Evolutionary conservation across 2,329 filamentous ascomycete genomes (phyloP).

Genomic region (Colletotrichum cordylinicola): DNA sequence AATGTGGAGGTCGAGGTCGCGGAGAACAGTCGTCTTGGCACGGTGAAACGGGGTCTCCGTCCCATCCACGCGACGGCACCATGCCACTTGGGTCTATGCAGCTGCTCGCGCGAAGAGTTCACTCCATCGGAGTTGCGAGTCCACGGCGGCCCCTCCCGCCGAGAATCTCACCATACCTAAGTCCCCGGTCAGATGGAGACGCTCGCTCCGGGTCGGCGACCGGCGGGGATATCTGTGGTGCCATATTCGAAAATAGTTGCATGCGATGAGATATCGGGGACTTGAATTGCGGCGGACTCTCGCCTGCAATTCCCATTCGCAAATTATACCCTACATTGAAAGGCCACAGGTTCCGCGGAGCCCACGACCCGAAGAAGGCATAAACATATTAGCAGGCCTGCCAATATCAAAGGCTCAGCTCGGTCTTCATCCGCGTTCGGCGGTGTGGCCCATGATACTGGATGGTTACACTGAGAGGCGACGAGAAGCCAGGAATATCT

Average conservation of each 20-base stretch:
- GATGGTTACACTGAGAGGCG: neutral
- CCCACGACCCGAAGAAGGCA: neutral
- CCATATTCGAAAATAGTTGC: neutral
- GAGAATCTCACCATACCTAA: neutral
- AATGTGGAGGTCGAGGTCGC: neutral
- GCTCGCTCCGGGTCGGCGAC: neutral
- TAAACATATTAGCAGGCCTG: neutral
- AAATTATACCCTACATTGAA: neutral
- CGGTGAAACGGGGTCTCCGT: neutral
- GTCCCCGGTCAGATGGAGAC: neutral
- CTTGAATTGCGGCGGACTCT: neutral
- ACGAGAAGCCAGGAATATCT: neutral
- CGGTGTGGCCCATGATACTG: neutral
- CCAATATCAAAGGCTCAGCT: neutral
- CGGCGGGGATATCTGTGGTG: neutral
- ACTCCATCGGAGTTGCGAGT: neutral
- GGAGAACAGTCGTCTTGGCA: conserved; percentile 7
- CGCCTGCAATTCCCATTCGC: neutral
- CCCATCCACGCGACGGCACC: neutral
- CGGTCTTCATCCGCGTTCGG: neutral
- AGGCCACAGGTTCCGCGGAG: neutral
- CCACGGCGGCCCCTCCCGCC: conserved; percentile 9
- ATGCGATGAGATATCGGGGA: neutral
- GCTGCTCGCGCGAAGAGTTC: neutral
- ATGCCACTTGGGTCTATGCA: neutral